A percentile compares a stretch with the other conserved stretches of the same genome.
Evolutionary conservation across 208 protist genomes (phyloP).

Genomic region (Trypanosoma conorhini): DNA sequence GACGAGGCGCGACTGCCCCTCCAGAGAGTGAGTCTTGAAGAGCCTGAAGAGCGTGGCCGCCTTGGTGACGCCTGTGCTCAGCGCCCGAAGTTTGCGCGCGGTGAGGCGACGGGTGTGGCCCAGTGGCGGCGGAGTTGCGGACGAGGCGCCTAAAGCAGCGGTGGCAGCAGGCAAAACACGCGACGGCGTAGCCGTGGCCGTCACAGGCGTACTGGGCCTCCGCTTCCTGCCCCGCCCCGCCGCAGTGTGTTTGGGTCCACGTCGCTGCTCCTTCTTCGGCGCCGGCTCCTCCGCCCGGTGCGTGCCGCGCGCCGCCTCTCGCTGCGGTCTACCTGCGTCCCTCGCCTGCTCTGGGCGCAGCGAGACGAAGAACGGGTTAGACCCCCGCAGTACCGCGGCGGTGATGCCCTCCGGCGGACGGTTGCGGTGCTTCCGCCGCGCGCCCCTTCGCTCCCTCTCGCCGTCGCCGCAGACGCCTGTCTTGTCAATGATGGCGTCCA

Average conservation of each 20-base stretch:
- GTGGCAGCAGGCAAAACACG: background rate
- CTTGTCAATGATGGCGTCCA: constrained; percentile 16
- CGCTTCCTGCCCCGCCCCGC: background rate
- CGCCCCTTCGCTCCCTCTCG: background rate
- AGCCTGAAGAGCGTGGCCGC: constrained; percentile 12
- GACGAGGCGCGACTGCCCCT: constrained; percentile 15
- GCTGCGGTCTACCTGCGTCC: background rate
- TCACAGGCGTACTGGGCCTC: background rate
- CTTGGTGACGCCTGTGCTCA: constrained; percentile 8
- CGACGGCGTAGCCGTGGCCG: background rate
- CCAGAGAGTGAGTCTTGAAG: constrained; percentile 5
- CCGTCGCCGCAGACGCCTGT: background rate
- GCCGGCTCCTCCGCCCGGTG: background rate
- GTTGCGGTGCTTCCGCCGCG: constrained; percentile 1
- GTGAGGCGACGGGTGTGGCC: constrained; percentile 4
- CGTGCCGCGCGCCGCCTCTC: background rate
- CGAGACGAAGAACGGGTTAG: constrained; percentile 21
- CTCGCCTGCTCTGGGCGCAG: background rate
- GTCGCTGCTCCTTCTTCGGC: background rate
- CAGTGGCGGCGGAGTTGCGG: background rate
- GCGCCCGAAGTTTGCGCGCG: constrained; percentile 4
- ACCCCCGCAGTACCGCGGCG: constrained; percentile 6
- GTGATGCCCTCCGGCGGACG: constrained; percentile 11
- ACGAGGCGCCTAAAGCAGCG: background rate
- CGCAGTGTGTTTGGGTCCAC: background rate